Evolutionary conservation across 306 rosid species (phyloP).

Genomic region (Leucaena leucocephala): DNA sequence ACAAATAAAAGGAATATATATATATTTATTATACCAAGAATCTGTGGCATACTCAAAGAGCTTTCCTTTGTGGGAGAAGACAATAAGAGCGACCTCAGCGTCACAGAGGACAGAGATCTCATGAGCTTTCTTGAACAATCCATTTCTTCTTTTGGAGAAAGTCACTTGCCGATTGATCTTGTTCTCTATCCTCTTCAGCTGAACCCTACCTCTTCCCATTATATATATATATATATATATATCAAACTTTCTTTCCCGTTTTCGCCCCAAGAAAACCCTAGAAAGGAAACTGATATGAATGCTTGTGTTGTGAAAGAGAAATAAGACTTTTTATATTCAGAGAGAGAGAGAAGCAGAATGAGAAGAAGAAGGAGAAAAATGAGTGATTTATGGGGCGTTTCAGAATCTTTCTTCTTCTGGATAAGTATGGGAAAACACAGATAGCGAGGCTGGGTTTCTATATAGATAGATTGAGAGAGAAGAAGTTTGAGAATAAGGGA

Average conservation of each 20-base stretch:
- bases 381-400: neutral
- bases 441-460: neutral
- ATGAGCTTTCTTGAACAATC: conserved; percentile 86
- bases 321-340: too few species aligned
- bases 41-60: conserved; percentile 87
- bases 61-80: conserved; percentile 95
- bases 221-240: neutral
- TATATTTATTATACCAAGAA: conserved; percentile 58
- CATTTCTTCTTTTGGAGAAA: conserved; percentile 93
- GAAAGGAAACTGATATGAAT: too few species aligned
- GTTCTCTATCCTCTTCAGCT: conserved; percentile 89
- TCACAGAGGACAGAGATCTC: conserved; percentile 98
- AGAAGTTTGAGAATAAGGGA: neutral
- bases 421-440: conserved; percentile 35
- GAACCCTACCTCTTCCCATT: conserved; percentile 99
- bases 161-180: conserved; percentile 95
- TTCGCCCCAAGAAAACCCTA: neutral
- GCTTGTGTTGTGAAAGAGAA: too few species aligned
- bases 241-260: neutral
- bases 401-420: conserved; percentile 10
- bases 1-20: neutral
- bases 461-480: neutral
- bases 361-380: neutral
- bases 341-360: too few species aligned
- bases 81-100: conserved; percentile 93